Conservation (phyloP, 163 green algal species). For the Chlamydomonas reinhardtii region DNA sequence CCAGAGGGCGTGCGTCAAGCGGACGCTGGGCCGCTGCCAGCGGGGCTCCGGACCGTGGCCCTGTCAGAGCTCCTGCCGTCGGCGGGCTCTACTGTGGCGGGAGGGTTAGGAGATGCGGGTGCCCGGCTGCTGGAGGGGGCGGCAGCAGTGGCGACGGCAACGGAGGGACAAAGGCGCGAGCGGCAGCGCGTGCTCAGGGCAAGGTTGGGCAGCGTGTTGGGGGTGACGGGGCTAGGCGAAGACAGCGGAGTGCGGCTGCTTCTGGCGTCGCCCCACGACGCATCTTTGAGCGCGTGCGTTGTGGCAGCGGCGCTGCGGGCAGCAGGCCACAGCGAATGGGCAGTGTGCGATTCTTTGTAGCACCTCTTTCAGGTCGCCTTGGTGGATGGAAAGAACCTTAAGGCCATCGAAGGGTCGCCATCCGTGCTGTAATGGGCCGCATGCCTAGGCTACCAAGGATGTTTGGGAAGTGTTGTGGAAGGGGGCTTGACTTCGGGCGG, state of each 20-base stretch:
- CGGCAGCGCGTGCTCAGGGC: no score
- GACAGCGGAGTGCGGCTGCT: neutral
- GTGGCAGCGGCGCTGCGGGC: neutral
- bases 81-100: neutral
- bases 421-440: no score
- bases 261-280: slow-evolving; percentile 11
- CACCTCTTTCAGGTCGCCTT: no score
- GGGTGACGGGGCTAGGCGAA: neutral
- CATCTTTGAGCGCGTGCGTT: neutral
- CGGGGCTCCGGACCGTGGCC: no score
- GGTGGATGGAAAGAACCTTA: no score
- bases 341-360: slow-evolving; percentile 15
- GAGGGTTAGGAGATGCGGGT: neutral
- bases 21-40: neutral
- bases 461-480: no score
- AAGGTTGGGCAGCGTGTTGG: no score
- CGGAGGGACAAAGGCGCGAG: neutral
- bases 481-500: no score
- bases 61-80: neutral
- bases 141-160: neutral
- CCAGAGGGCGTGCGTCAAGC: neutral
- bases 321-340: slow-evolving; percentile 12
- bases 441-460: no score
- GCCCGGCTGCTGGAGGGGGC: neutral
- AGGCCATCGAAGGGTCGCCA: no score